Percentiles rank a stretch among this genome's conserved stretches.
Conservation (phyloP, 352 stramenopile genomes). For the Pythium periplocum region DNA sequence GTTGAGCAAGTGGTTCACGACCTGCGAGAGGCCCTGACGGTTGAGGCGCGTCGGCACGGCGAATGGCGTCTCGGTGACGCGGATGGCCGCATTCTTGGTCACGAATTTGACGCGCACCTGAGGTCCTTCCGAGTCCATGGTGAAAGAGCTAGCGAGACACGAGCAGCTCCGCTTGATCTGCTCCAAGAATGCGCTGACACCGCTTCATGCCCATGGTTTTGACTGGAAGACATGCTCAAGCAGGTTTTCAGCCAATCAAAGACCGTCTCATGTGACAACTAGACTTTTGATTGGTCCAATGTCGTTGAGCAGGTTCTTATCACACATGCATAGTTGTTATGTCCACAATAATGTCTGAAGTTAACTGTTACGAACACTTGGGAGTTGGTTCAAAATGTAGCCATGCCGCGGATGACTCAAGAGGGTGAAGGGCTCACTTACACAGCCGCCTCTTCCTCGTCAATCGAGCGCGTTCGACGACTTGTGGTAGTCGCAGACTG, state of each 20-base stretch:
- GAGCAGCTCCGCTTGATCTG: not conserved
- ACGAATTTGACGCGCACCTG: slow-evolving; percentile 87
- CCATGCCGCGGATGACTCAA: too few species aligned
- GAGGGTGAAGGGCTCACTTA: slow-evolving; percentile 1
- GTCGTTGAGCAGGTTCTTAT: too few species aligned
- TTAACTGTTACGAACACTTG: too few species aligned
- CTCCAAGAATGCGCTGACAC: slow-evolving; percentile 13
- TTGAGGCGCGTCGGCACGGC: slow-evolving; percentile 75
- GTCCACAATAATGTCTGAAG: too few species aligned
- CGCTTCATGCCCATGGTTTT: slow-evolving; percentile 21
- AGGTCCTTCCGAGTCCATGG: slow-evolving; percentile 35
- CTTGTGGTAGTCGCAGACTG: too few species aligned
- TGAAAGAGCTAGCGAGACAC: not conserved
- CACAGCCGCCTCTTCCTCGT: slow-evolving; percentile 6
- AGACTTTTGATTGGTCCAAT: too few species aligned
- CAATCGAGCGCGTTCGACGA: not conserved
- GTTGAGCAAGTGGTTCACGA: slow-evolving; percentile 87
- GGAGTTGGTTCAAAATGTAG: too few species aligned
- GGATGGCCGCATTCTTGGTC: slow-evolving; percentile 82
- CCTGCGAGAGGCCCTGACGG: slow-evolving; percentile 80
- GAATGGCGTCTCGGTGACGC: slow-evolving; percentile 87
- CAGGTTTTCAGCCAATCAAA: slow-evolving; percentile 13
- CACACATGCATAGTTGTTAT: too few species aligned
- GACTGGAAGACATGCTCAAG: slow-evolving; percentile 25
- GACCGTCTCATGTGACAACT: not conserved